These are phyloP conservation scores for Pittosporum tobira DNA, from an alignment of 129 eudicot species.

Conservation along the genomic window DNA sequence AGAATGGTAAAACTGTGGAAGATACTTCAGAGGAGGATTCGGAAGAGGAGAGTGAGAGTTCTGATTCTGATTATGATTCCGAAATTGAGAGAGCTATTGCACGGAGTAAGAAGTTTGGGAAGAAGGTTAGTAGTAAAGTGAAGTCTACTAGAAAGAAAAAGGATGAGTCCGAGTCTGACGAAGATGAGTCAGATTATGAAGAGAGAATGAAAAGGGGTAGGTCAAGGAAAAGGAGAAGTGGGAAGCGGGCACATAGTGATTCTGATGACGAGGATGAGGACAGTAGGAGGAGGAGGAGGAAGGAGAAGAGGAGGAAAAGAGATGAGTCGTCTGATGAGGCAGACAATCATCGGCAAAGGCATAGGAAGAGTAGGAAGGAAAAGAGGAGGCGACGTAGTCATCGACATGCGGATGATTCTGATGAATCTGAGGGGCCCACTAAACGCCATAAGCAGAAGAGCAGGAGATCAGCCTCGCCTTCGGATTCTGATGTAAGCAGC, in stretches of 20 bases:
- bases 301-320: conserved; percentile 43
- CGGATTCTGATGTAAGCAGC: conserved; percentile 52
- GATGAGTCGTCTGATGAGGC: conserved; percentile 78
- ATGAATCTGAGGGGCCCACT: conserved; percentile 33
- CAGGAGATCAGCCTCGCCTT: conserved; percentile 36
- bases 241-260: conserved; percentile 30
- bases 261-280: conserved; percentile 41
- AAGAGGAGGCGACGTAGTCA: conserved; percentile 70
- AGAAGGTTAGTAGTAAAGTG: conserved; percentile 25
- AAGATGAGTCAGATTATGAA: conserved; percentile 41
- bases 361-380: conserved; percentile 71
- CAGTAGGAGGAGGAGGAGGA: conserved; percentile 43
- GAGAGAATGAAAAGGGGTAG: conserved; percentile 44
- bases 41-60: conserved; percentile 78
- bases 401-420: conserved; percentile 42
- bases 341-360: conserved; percentile 27
- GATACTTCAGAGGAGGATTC: conserved; percentile 53
- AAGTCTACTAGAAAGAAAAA: conserved; percentile 30
- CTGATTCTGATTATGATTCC: conserved; percentile 79
- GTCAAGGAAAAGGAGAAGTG: conserved; percentile 56
- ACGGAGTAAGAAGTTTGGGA: conserved; percentile 34
- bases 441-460: conserved; percentile 52
- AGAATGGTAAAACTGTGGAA: conserved; percentile 25
- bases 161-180: conserved; percentile 29
- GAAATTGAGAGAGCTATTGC: conserved; percentile 79